Percentiles rank a stretch among this genome's conserved stretches.
Evolutionary conservation across 1,284 basidiomycete species (phyloP).

Genomic region (Sparassis latifolia): DNA sequence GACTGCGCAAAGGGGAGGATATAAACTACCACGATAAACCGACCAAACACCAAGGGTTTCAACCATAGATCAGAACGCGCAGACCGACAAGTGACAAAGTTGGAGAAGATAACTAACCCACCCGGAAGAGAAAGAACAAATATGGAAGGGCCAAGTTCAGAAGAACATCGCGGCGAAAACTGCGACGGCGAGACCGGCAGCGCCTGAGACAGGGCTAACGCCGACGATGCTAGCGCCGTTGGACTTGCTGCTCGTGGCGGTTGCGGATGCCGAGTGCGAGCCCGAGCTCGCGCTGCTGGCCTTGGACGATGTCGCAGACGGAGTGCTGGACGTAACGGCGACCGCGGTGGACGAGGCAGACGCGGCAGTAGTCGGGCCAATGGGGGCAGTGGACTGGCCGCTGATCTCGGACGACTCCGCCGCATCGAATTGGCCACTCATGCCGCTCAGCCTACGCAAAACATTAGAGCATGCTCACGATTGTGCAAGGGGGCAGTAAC

Average conservation of each 20-base stretch:
- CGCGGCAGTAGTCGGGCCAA: slow-evolving; percentile 9
- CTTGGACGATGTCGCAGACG: slow-evolving; percentile 13
- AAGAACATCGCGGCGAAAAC: slow-evolving; percentile 24
- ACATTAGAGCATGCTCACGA: background rate
- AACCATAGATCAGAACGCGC: slow-evolving; percentile 2
- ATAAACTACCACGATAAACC: background rate
- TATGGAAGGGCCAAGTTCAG: slow-evolving; percentile 8
- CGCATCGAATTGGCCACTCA: slow-evolving; percentile 60
- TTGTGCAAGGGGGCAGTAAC: background rate
- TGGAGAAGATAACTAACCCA: background rate
- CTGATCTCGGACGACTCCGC: slow-evolving; percentile 45
- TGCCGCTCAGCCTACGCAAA: slow-evolving; percentile 43
- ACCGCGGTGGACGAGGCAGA: slow-evolving; percentile 16
- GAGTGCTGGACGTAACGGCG: slow-evolving; percentile 15
- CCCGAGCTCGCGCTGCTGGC: slow-evolving; percentile 14
- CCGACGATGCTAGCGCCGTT: slow-evolving; percentile 22
- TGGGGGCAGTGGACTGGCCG: slow-evolving; percentile 7
- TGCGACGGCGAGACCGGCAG: slow-evolving; percentile 19
- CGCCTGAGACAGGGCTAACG: slow-evolving; percentile 19
- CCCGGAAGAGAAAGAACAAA: background rate
- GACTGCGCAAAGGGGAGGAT: background rate
- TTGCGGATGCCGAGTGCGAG: background rate
- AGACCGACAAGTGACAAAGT: background rate
- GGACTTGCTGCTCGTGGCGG: slow-evolving; percentile 14
- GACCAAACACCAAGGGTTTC: background rate